Evolutionary conservation across 176 grass and related monocot species (phyloP).

Genomic region (Bolboschoenus planiculmis): DNA sequence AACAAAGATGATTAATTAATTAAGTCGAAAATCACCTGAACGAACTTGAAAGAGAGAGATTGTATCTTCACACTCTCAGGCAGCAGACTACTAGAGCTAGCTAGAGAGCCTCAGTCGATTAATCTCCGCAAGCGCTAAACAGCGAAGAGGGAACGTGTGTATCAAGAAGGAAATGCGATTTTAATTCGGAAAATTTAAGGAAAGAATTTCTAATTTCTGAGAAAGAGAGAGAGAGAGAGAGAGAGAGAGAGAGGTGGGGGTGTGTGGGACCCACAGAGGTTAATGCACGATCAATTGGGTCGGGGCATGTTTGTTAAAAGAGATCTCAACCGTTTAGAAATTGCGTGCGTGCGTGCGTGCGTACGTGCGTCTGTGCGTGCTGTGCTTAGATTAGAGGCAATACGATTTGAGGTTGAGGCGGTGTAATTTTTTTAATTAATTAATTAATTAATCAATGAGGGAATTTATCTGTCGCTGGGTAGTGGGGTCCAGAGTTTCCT

Average conservation of each 20-base stretch:
- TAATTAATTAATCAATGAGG: too few species aligned
- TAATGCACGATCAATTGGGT: not conserved
- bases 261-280: too few species aligned
- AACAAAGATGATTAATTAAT: not conserved
- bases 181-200: not conserved
- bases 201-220: not conserved
- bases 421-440: too few species aligned
- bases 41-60: not conserved
- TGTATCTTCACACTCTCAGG: not conserved
- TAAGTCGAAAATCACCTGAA: not conserved
- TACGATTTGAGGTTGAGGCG: too few species aligned
- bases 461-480: too few species aligned
- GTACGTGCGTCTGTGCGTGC: too few species aligned
- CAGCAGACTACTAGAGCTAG: too few species aligned
- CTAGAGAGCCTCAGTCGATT: not conserved
- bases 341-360: too few species aligned
- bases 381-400: too few species aligned
- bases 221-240: not conserved
- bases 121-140: not conserved
- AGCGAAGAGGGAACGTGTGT: not conserved
- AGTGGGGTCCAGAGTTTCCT: too few species aligned
- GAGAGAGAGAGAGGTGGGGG: too few species aligned
- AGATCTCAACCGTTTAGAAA: not conserved
- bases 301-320: not conserved
- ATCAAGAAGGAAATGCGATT: not conserved